phyloP scores from a whole-genome alignment of 75 land plant genomes.

The Cryptomeria japonica region DNA sequence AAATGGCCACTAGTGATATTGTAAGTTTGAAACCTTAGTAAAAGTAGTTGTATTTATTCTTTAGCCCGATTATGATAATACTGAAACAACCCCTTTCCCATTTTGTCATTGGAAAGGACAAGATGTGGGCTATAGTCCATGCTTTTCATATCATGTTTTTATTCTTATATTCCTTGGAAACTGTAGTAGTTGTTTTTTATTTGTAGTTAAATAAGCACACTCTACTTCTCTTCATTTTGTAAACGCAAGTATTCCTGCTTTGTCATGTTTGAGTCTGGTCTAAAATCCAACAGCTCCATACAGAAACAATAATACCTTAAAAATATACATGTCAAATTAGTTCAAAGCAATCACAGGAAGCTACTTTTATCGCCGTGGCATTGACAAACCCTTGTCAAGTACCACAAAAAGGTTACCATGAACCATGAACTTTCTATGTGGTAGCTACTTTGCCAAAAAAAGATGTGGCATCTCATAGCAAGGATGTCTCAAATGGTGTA shows the following conservation, averaged over 20 bases:
- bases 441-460: neutral
- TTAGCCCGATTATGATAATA: neutral
- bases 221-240: neutral
- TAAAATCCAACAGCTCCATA: neutral
- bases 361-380: neutral
- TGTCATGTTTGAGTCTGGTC: neutral
- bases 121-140: neutral
- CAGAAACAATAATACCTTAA: neutral
- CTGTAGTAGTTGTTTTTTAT: neutral
- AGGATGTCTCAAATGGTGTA: neutral
- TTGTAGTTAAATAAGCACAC: neutral
- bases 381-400: neutral
- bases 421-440: neutral
- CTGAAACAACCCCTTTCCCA: neutral
- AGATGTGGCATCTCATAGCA: neutral
- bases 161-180: neutral
- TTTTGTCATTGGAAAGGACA: neutral
- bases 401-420: neutral
- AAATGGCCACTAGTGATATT: neutral
- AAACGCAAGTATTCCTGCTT: neutral
- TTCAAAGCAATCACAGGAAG: neutral
- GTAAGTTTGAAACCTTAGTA: neutral
- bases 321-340: neutral
- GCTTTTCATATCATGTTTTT: neutral
- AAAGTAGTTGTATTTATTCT: neutral